phyloP scores from a whole-genome alignment of 108 stramenopile species.

The Nitzschia sp. region DNA sequence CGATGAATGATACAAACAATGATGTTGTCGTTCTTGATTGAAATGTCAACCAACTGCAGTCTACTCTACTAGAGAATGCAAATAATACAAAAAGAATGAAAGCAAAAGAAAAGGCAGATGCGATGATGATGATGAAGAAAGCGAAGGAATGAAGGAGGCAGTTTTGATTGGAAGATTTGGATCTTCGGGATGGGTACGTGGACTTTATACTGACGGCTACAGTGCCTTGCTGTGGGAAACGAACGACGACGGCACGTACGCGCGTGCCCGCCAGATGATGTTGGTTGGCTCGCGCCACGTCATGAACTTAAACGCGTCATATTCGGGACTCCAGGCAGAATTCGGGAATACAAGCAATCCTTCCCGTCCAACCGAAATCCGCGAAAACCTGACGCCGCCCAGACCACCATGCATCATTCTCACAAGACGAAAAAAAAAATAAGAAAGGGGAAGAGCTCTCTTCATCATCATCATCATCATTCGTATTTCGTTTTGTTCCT shows the following conservation, averaged over 20 bases:
- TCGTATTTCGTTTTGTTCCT: too few relatives aligned
- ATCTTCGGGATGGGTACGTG: not conserved
- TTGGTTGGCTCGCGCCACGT: not conserved
- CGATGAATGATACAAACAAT: too few relatives aligned
- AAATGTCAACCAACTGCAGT: not conserved
- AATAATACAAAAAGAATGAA: not conserved
- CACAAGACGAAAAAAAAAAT: too few relatives aligned
- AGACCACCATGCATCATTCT: too few relatives aligned
- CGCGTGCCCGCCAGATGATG: not conserved
- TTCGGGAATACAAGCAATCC: too few relatives aligned
- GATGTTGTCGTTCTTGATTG: not conserved
- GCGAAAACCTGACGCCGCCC: too few relatives aligned
- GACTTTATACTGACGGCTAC: not conserved
- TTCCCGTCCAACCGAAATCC: too few relatives aligned
- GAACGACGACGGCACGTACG: not conserved
- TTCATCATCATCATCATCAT: too few relatives aligned
- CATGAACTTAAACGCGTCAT: too few relatives aligned
- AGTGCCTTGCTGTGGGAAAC: not conserved
- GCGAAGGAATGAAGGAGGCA: not conserved
- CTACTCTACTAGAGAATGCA: not conserved
- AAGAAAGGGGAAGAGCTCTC: too few relatives aligned
- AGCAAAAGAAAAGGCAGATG: not conserved
- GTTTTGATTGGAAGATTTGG: not conserved
- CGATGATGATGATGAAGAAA: too few relatives aligned
- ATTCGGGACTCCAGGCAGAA: too few relatives aligned